Evolutionary conservation across 768 basidiomycete genomes (phyloP).

Genomic region (Rhizopogon sp.): DNA sequence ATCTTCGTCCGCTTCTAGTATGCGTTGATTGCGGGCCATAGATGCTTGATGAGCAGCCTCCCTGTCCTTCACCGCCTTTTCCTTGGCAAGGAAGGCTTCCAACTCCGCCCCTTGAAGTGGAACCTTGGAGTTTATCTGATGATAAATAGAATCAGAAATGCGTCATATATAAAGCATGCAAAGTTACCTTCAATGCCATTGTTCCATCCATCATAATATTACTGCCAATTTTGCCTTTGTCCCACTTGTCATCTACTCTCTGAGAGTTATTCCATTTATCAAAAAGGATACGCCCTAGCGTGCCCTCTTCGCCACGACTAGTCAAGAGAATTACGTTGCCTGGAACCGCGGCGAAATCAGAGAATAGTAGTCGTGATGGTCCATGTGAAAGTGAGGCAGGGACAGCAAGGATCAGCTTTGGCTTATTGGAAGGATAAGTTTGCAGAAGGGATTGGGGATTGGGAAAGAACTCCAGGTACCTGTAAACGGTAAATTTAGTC

Average conservation of each 20-base stretch:
- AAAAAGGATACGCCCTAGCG: constrained; percentile 74
- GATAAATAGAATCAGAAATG: constrained; percentile 5
- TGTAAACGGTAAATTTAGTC: constrained; percentile 26
- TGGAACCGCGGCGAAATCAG: constrained; percentile 76
- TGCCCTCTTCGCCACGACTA: constrained; percentile 70
- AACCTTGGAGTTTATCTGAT: constrained; percentile 82
- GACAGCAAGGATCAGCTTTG: constrained; percentile 91
- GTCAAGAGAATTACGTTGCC: constrained; percentile 90
- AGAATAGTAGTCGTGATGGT: constrained; percentile 81
- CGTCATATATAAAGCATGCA: not conserved
- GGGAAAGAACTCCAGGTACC: constrained; percentile 89
- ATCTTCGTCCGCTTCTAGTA: constrained; percentile 93
- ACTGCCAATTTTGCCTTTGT: constrained; percentile 83
- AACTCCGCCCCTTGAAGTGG: constrained; percentile 87
- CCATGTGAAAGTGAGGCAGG: constrained; percentile 93
- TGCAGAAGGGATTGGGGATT: constrained; percentile 76
- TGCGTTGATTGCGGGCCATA: constrained; percentile 73
- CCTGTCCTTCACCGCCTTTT: constrained; percentile 73
- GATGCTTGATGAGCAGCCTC: constrained; percentile 85
- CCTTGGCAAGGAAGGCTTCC: constrained; percentile 71
- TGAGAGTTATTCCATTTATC: constrained; percentile 85
- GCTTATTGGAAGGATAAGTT: constrained; percentile 79
- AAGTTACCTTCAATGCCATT: constrained; percentile 59
- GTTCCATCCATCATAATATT: constrained; percentile 78
- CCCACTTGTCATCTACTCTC: constrained; percentile 78